Percentiles rank a stretch among this genome's conserved stretches.
Conservation (phyloP, 2,329 filamentous ascomycete genomes). For the Davidsoniella virescens region DNA sequence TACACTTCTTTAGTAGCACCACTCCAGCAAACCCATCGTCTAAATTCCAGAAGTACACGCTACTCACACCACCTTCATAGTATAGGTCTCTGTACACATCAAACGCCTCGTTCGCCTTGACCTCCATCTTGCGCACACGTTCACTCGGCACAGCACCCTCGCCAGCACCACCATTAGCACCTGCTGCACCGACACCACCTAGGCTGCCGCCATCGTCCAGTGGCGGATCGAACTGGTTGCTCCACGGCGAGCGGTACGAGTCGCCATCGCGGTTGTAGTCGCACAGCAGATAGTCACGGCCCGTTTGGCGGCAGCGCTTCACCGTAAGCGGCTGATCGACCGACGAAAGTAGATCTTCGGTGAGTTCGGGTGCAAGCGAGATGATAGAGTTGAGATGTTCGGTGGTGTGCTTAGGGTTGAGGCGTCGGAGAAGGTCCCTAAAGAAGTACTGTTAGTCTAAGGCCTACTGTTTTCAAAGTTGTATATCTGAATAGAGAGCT, state of each 20-base stretch:
- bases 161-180: constrained; percentile 38
- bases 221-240: constrained; percentile 91
- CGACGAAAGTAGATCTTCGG: constrained; percentile 92
- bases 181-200: constrained; percentile 29
- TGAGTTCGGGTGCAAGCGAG: constrained; percentile 72
- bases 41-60: constrained; percentile 95
- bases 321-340: constrained; percentile 90
- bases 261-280: constrained; percentile 99
- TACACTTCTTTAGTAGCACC: constrained; percentile 87
- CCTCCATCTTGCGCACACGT: constrained; percentile 80
- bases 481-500: too few species aligned
- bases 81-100: constrained; percentile 94
- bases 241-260: constrained; percentile 97
- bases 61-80: constrained; percentile 89
- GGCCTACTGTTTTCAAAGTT: neutral
- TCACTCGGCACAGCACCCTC: constrained; percentile 83
- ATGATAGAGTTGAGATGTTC: constrained; percentile 81
- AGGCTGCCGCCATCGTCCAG: constrained; percentile 45
- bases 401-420: constrained; percentile 86
- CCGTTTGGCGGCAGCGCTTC: constrained; percentile 70
- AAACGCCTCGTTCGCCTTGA: constrained; percentile 88
- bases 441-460: constrained; percentile 5
- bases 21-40: constrained; percentile 97
- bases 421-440: constrained; percentile 92
- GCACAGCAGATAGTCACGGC: constrained; percentile 92